phyloP scores from a whole-genome alignment of 129 eudicot species.

The Tagetes erecta region DNA sequence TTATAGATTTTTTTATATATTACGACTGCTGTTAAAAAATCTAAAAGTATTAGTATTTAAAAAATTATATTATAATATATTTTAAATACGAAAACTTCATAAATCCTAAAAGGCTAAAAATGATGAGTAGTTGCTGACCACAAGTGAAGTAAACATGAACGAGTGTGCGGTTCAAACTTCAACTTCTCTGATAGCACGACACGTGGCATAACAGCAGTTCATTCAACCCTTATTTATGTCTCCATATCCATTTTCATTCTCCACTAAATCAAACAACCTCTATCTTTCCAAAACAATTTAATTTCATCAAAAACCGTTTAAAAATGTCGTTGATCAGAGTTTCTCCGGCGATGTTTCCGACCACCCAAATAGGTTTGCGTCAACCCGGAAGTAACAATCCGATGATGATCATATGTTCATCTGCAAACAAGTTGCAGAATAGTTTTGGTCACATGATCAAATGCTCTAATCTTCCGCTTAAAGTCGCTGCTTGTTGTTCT shows the following conservation, averaged over 20 bases:
- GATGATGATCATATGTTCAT: conserved; percentile 14
- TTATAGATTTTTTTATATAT: no score
- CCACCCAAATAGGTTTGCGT: not conserved
- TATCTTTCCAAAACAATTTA: conserved; percentile 20
- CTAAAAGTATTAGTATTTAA: no score
- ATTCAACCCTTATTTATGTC: not conserved
- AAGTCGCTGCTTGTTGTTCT: conserved; percentile 12
- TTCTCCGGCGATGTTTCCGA: conserved; percentile 21
- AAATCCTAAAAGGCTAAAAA: not conserved
- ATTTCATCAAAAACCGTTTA: not conserved
- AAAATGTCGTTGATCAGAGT: conserved; percentile 30
- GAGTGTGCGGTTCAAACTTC: conserved; percentile 19
- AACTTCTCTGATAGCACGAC: conserved; percentile 18
- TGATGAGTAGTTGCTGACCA: conserved; percentile 16
- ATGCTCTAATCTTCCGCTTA: conserved; percentile 20
- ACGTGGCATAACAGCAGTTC: conserved; percentile 15
- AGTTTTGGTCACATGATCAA: conserved; percentile 13
- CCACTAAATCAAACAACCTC: conserved; percentile 16
- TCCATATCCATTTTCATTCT: conserved; percentile 25
- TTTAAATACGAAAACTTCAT: not conserved
- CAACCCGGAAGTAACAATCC: not conserved
- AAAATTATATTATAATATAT: not conserved
- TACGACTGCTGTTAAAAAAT: no score
- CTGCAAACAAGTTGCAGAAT: conserved; percentile 14
- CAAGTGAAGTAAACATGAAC: conserved; percentile 9